Conservation (phyloP, 257 asterid species). For the Rhazya stricta region DNA sequence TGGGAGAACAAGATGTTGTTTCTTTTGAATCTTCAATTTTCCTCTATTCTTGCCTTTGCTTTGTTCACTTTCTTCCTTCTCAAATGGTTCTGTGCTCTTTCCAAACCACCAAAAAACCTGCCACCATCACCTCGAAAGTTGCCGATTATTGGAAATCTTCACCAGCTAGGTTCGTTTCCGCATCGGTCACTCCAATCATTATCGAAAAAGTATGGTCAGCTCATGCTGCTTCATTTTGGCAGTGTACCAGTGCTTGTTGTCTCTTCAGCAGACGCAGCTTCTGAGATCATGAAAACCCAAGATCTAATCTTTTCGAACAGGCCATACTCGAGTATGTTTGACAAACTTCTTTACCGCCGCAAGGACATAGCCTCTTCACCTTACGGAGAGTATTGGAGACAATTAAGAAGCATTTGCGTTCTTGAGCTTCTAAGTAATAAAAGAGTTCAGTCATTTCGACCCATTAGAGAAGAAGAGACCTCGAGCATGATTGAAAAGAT, state of each 20-base stretch:
- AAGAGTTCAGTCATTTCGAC: constrained; percentile 17
- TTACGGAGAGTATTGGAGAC: constrained; percentile 24
- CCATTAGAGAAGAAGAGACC: constrained; percentile 22
- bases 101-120: background rate
- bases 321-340: constrained; percentile 1
- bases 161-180: constrained; percentile 7
- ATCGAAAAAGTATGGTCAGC: constrained; percentile 4
- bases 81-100: constrained; percentile 10
- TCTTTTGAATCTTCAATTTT: background rate
- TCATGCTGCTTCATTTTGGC: constrained; percentile 14
- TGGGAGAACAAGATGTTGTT: too few species aligned
- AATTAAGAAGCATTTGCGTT: constrained; percentile 15
- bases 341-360: background rate
- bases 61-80: constrained; percentile 8
- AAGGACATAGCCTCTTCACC: constrained; percentile 14
- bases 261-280: constrained; percentile 14
- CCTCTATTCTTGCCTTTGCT: background rate
- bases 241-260: background rate
- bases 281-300: constrained; percentile 19
- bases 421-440: constrained; percentile 21
- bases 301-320: constrained; percentile 11
- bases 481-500: constrained; percentile 13
- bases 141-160: constrained; percentile 19
- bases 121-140: constrained; percentile 20
- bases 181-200: constrained; percentile 7